Conservation (phyloP, 2,329 filamentous ascomycete genomes). For the Penicillium polonicum region DNA sequence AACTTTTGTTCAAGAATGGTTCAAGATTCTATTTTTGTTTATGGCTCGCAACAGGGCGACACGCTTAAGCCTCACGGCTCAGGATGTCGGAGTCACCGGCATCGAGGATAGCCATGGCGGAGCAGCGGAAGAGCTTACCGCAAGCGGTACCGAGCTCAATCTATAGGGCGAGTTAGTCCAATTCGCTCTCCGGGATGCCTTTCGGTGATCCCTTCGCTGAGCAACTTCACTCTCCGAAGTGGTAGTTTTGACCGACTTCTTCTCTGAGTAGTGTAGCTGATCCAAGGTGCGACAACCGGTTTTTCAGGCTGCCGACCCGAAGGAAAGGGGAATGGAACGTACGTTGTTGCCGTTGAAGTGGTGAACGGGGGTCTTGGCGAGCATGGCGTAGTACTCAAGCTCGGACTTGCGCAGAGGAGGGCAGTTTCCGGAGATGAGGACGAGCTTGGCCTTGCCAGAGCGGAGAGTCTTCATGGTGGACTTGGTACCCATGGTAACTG, state of each 20-base stretch:
- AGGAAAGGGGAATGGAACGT: slow-evolving; percentile 53
- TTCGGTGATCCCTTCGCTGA: slow-evolving; percentile 28
- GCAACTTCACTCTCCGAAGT: slow-evolving; percentile 33
- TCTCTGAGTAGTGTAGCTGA: slow-evolving; percentile 30
- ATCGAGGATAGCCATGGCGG: slow-evolving; percentile 94
- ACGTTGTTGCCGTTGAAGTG: slow-evolving; percentile 99
- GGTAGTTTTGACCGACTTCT: slow-evolving; percentile 21
- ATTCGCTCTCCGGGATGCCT: slow-evolving; percentile 27
- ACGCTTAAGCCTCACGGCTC: slow-evolving; percentile 22
- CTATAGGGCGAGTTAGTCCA: slow-evolving; percentile 52
- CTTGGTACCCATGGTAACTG: slow-evolving; percentile 85
- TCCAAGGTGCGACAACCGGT: slow-evolving; percentile 19
- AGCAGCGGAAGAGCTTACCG: slow-evolving; percentile 98
- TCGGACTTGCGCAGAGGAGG: slow-evolving; percentile 97
- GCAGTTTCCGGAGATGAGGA: slow-evolving; percentile 94
- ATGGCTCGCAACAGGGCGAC: slow-evolving; percentile 11
- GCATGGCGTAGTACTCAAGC: slow-evolving; percentile 92
- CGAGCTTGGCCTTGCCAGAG: slow-evolving; percentile 96
- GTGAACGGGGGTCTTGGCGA: slow-evolving; percentile 93
- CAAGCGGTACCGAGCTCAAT: slow-evolving; percentile 98
- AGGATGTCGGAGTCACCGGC: slow-evolving; percentile 99
- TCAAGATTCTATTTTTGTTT: slow-evolving; percentile 13
- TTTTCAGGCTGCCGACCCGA: slow-evolving; percentile 16
- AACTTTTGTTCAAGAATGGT: slow-evolving; percentile 10
- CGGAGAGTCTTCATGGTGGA: slow-evolving; percentile 86